phyloP scores from a whole-genome alignment of 169 alveolate species.

The Cryptosporidium sp. region DNA sequence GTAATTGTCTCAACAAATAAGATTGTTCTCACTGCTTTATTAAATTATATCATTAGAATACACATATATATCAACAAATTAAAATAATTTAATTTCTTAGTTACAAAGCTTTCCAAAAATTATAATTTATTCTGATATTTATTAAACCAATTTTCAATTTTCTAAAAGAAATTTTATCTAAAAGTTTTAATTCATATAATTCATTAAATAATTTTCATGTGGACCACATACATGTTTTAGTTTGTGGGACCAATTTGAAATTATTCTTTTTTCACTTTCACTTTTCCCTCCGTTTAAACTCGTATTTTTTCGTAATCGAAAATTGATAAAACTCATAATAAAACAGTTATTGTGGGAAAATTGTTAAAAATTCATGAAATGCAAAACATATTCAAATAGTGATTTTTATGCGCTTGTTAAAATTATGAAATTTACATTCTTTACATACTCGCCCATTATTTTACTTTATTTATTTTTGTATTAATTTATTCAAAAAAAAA shows the following conservation, averaged over 20 bases:
- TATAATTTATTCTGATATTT: too few species aligned
- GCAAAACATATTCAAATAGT: neutral
- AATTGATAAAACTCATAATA: neutral
- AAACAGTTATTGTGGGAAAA: neutral
- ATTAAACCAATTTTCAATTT: too few species aligned
- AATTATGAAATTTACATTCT: neutral
- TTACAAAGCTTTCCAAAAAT: neutral
- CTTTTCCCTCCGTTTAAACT: conserved; percentile 16
- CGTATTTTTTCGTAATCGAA: conserved; percentile 1
- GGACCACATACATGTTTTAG: neutral
- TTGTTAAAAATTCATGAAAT: neutral
- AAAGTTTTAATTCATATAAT: neutral
- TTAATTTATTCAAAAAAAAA: neutral
- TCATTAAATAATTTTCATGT: conserved; percentile 1
- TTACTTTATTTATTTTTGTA: neutral
- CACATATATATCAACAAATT: too few species aligned
- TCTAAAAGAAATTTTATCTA: neutral
- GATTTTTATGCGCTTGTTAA: conserved; percentile 1
- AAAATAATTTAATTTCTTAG: too few species aligned
- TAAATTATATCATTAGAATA: too few species aligned
- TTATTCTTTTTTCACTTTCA: neutral
- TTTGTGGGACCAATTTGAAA: neutral
- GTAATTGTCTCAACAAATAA: too few species aligned
- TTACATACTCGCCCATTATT: neutral
- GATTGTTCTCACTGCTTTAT: neutral